phyloP scores from a whole-genome alignment of 768 basidiomycete species.

The Mycena floridula region DNA sequence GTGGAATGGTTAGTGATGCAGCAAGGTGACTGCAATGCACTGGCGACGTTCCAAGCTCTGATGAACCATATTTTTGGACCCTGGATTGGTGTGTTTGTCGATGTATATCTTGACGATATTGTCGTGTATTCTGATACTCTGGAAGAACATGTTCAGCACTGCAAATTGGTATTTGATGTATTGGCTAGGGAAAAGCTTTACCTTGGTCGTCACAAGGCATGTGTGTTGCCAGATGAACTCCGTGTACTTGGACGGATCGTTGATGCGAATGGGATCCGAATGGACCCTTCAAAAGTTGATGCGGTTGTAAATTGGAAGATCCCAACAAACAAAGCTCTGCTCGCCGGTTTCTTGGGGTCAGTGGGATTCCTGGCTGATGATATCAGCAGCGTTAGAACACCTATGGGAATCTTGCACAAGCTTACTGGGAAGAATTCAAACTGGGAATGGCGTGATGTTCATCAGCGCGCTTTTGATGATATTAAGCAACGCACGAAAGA shows the following conservation, averaged over 20 bases:
- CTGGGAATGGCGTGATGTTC: constrained; percentile 4
- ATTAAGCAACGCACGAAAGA: constrained; percentile 3
- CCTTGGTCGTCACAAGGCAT: constrained; percentile 19
- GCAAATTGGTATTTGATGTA: constrained; percentile 17
- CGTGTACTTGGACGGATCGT: constrained; percentile 23
- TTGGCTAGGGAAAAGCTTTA: constrained; percentile 20
- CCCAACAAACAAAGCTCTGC: constrained; percentile 15
- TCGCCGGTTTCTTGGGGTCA: constrained; percentile 22
- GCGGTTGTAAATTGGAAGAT: constrained; percentile 17
- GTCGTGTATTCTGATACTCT: constrained; percentile 23
- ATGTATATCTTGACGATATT: no score
- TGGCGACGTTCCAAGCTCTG: constrained; percentile 9
- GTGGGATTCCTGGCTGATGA: constrained; percentile 20
- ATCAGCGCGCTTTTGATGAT: constrained; percentile 9
- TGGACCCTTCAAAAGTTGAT: no score
- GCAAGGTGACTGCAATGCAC: no score
- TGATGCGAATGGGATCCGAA: no score
- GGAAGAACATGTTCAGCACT: constrained; percentile 22
- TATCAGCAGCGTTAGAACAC: constrained; percentile 14
- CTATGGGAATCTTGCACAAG: constrained; percentile 18
- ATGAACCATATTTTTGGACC: constrained; percentile 3
- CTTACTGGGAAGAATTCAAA: constrained; percentile 3
- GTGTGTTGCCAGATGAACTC: constrained; percentile 14
- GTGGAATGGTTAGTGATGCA: constrained; percentile 29
- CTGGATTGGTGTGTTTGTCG: no score